Evolutionary conservation across 176 grass and related monocot species (phyloP), one percentile per base, ranked within the genome.

Genomic region (Rhipidocladum racemiflorum): DNA sequence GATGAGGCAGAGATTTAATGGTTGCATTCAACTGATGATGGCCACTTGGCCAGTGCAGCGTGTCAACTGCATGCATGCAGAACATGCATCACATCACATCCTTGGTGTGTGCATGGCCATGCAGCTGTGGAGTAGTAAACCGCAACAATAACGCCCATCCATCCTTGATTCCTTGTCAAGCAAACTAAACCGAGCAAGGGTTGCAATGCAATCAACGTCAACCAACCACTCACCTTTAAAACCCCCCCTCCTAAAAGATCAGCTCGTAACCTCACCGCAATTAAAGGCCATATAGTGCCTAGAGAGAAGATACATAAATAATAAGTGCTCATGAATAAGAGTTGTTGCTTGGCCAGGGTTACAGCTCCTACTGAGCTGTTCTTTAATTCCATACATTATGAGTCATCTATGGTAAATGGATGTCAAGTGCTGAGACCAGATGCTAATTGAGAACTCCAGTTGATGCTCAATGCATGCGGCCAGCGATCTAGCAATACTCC

Each of bases 201-300:
- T 29, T 4, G 50, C 38, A 69, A 59, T 12, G 56, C 60, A 86
- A 90, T 86, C 78, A 90, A 78, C 46, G 61, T 74, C 77, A 67
- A 65, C 38, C 88, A 84, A 90, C 84, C 68, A 78, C 83, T 78
- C 44, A 4, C 24, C 50, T 59, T 68, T 67, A 42, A 75, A 75
- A 74, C 76, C 27, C 15, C 36, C 57, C 40, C 28, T 84, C 75
- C 84, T 75, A 75, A 75, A 90, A 83, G 69, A 75, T 81, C 87
- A 89, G 71, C 83, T 81, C 77, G 83, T 81, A 89, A 89, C 72
- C 71, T 89, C 87, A 68, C 67, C 21, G 64, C 18, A 81, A 85
- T 70, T 81, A 27, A 85, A 81, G 35, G 63, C 44, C 77, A 81
- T 6, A 81, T 81, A 81, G 71, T 89, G 64, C 81, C 89, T 73